These are phyloP conservation scores for Lactifluus volemus DNA, from an alignment of 768 basidiomycete genomes.

Conservation along the genomic window DNA sequence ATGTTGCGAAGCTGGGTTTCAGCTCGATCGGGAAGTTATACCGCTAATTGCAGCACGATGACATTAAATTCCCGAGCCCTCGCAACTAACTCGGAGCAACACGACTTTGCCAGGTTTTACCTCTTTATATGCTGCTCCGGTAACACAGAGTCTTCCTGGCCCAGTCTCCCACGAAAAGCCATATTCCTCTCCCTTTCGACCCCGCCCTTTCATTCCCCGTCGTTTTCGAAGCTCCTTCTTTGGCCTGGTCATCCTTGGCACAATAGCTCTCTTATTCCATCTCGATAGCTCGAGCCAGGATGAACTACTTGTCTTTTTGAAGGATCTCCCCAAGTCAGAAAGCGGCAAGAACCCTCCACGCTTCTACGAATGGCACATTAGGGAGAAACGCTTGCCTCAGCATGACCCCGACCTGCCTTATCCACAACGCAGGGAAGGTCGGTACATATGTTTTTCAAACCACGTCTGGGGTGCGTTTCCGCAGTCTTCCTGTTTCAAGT, in stretches of 20 bases:
- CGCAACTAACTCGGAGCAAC: no score
- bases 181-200: background rate
- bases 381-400: constrained; percentile 12
- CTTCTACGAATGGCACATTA: constrained; percentile 5
- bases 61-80: no score
- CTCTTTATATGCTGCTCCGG: no score
- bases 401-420: constrained; percentile 5
- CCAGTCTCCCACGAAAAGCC: background rate
- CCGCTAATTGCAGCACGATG: no score
- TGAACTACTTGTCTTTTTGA: background rate
- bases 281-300: no score
- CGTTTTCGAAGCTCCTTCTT: background rate
- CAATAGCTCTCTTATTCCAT: background rate
- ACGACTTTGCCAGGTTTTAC: no score
- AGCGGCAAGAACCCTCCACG: background rate
- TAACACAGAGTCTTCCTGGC: no score
- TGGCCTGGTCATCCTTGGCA: background rate
- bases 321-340: constrained; percentile 1
- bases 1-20: no score
- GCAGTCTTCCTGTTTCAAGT: no score
- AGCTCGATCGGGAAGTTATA: no score
- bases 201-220: background rate
- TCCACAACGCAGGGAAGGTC: constrained; percentile 15
- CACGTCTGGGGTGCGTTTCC: constrained; percentile 2
- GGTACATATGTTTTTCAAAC: constrained; percentile 15